These are phyloP conservation scores for Alopecurus myosuroides DNA, from an alignment of 176 grass and related monocot species.

Conservation along the genomic window DNA sequence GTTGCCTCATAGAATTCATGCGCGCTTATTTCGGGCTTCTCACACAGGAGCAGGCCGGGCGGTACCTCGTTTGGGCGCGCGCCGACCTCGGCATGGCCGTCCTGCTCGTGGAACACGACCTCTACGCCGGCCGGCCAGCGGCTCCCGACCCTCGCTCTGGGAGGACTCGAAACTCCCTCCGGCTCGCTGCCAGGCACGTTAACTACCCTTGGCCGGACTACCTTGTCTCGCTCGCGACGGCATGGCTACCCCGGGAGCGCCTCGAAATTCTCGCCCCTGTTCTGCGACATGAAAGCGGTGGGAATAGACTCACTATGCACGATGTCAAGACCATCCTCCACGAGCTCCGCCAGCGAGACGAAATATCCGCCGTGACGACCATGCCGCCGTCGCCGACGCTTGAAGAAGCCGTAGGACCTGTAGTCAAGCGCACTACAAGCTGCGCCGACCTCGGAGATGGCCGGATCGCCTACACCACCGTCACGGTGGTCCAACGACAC, in stretches of 20 bases:
- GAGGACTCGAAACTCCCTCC: background rate
- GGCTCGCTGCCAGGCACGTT: background rate
- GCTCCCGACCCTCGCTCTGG: background rate
- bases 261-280: background rate
- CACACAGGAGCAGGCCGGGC: background rate
- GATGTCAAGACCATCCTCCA: background rate
- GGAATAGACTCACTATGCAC: background rate
- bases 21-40: background rate
- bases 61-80: background rate
- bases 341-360: background rate
- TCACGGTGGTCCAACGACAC: background rate
- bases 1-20: background rate
- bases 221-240: background rate
- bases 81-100: background rate
- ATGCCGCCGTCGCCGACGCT: background rate
- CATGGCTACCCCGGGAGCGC: background rate
- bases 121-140: background rate
- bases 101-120: background rate
- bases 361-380: background rate
- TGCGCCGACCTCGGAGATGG: background rate
- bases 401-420: background rate
- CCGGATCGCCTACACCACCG: background rate
- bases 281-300: background rate
- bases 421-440: background rate
- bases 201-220: background rate